Base-by-base conservation (phyloP, 2,329 filamentous ascomycete species). In the Talaromyces sp. region DNA sequence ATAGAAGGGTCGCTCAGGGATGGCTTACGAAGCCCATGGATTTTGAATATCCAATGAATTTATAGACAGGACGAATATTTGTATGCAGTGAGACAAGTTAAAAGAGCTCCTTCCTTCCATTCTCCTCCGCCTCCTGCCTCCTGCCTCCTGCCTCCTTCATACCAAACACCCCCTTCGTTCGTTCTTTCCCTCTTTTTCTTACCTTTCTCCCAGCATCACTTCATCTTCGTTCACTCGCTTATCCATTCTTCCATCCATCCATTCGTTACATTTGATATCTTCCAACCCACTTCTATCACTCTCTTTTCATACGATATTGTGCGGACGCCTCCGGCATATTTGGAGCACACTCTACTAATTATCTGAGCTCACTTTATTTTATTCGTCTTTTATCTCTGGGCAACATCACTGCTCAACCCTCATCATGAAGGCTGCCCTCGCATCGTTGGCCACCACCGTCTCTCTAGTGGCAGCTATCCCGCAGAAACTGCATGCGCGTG, bases 351-450 rank as follows among this genome's bases (percentile, higher is more conserved):
- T 6, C 25, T 46, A 25, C 8, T 17, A 9, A 33, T 46, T 9
- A 13, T 46, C 33, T 33, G 15, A 33, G 19, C 17, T 33, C 19
- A 25, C n/a, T 45, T 31, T 40, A 21, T 28, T 22, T 19, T 7
- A n/a, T 22, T 28, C 31, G 41, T 37, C 13, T 46, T 25, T 37
- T 17, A n/a, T 33, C 19, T 19, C n/a, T 10, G 33, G 2, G 45
- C 25, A 28, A n/a, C 25, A 31, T 46, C 25, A 21, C 25, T 28
- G 8, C n/a, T 50, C 19, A n/a, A 28, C 33, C 53, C 21, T 61
- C 69, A 79, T 57, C 61, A 85, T 85, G 83, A 85, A 84, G 79
- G 73, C 72, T 60, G 69, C 72, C 53, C 67, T 77, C 59, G 72
- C 74, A 50, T 68, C 81, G 58, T 65, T 79, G 63, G 73, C 72